Evolutionary conservation across 2,329 filamentous ascomycete species (phyloP).

Genomic region (Paraconiothyrium sp.): DNA sequence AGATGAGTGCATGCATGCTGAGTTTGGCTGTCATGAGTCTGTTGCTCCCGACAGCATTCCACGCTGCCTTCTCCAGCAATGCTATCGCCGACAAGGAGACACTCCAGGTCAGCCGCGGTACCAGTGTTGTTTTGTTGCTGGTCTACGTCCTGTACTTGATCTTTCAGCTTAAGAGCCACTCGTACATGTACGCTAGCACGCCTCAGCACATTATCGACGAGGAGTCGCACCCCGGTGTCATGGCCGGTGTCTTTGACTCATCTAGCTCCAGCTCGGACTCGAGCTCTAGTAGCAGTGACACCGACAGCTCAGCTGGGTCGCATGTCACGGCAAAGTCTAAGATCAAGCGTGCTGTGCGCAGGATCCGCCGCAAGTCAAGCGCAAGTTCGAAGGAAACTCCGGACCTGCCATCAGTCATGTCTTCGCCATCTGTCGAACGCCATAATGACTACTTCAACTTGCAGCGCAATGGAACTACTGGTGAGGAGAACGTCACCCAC

Average conservation of each 20-base stretch:
- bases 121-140: conserved; percentile 83
- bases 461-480: conserved; percentile 35
- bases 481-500: conserved; percentile 31
- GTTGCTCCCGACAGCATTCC: conserved; percentile 89
- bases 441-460: conserved; percentile 51
- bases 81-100: conserved; percentile 73
- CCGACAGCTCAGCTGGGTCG: conserved; percentile 72
- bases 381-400: conserved; percentile 71
- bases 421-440: conserved; percentile 55
- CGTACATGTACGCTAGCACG: conserved; percentile 90
- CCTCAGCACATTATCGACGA: conserved; percentile 93
- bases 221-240: conserved; percentile 84
- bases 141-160: conserved; percentile 86
- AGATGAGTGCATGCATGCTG: conserved; percentile 94
- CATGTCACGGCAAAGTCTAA: conserved; percentile 78
- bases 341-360: conserved; percentile 78
- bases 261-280: conserved; percentile 65
- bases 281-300: conserved; percentile 62
- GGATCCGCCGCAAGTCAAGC: conserved; percentile 80
- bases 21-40: conserved; percentile 91
- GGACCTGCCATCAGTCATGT: conserved; percentile 56
- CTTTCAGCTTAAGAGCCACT: conserved; percentile 91
- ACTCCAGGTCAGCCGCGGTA: conserved; percentile 86
- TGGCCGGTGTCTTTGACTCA: conserved; percentile 82
- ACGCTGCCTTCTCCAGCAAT: conserved; percentile 79